Evolutionary conservation across 2,329 filamentous ascomycete species (phyloP), one percentile per base, ranked within the genome.

Genomic region (Cladosporium oxysporum): DNA sequence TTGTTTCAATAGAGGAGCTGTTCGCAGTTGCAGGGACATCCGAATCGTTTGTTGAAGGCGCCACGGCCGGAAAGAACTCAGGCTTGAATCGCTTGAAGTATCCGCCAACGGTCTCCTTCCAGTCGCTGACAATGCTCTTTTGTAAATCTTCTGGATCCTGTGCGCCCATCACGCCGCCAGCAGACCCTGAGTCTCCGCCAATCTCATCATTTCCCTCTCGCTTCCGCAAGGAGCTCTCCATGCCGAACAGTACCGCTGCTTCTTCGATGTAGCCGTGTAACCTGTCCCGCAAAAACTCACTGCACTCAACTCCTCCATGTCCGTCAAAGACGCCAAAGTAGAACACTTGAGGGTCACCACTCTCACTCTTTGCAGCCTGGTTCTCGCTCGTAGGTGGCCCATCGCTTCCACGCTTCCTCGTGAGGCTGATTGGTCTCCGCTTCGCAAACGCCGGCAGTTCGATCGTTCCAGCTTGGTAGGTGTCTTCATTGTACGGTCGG

Each of bases 291-390:
- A 98, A 79, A 72, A 97, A 98, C 21, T 90, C 88, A 67, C 92
- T 93, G 78, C 95, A 98, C 76, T 97, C 91, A 23, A 83, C 86
- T 23, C 95, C 95, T 11, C 95, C 95, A 80, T 99, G 95, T 2
- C 95, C 95, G 78, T 99, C 95, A 74, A 98, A 99, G 1, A 98
- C 89, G 1, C 87, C 93, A 83, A 97, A 99, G 78, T 98, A 99
- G 79, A 99, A 99, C 37, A 98, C 90, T 76, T 98, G 94, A 1
- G 94, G 94, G 75, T 98, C 94, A 2, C 94, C 94, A 69, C 87
- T 91, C 1, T 91, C 87, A 69, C 89, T 91, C 66, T 91, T 91
- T 6, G 92, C 91, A 11, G 87, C 68, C 82, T 72, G 69, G 47
- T 71, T 69, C 53, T 70, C 69, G 63, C 12, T 57, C 5, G 21